phyloP scores from a whole-genome alignment of 176 grass and related monocot genomes.

The Hyparrhenia diplandra region DNA sequence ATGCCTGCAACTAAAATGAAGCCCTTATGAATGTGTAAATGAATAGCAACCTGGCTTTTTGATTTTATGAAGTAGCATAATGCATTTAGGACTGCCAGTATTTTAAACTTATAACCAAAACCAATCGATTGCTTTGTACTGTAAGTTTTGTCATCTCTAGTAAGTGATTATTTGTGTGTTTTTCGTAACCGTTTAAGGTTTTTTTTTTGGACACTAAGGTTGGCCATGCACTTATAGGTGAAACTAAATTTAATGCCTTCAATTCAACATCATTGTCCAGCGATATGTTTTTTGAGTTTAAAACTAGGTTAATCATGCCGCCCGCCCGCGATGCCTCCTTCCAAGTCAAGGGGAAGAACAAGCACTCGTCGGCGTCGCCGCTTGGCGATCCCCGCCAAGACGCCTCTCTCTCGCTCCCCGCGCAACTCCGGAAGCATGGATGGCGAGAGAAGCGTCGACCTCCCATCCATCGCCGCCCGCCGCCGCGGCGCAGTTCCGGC shows the following conservation, averaged over 20 bases:
- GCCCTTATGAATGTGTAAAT: not conserved
- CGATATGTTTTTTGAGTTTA: not conserved
- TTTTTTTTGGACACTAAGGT: not conserved
- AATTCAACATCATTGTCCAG: not conserved
- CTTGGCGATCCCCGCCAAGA: slow-evolving; percentile 32
- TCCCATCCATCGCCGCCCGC: slow-evolving; percentile 4
- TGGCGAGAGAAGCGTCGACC: not conserved
- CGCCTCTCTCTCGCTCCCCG: slow-evolving; percentile 21
- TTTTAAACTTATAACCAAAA: not conserved
- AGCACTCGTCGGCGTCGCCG: slow-evolving; percentile 12
- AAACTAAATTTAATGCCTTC: slow-evolving; percentile 4
- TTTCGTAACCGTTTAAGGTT: not conserved
- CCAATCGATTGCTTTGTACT: not conserved
- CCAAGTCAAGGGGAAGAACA: slow-evolving; percentile 58
- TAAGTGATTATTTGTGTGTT: not conserved
- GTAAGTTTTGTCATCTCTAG: not conserved
- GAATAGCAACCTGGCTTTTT: too few species aligned
- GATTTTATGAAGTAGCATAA: not conserved
- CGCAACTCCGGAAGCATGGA: not conserved
- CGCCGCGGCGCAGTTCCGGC: slow-evolving; percentile 35
- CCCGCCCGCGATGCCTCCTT: slow-evolving; percentile 42
- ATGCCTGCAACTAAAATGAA: not conserved
- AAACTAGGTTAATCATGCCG: not conserved
- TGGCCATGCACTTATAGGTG: not conserved
- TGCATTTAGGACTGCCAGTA: not conserved